Percentiles rank a stretch among this genome's conserved stretches.
These are phyloP conservation scores for Taiozyma sp. DNA, from an alignment of 1,139 yeast genomes.

Conservation along the genomic window DNA sequence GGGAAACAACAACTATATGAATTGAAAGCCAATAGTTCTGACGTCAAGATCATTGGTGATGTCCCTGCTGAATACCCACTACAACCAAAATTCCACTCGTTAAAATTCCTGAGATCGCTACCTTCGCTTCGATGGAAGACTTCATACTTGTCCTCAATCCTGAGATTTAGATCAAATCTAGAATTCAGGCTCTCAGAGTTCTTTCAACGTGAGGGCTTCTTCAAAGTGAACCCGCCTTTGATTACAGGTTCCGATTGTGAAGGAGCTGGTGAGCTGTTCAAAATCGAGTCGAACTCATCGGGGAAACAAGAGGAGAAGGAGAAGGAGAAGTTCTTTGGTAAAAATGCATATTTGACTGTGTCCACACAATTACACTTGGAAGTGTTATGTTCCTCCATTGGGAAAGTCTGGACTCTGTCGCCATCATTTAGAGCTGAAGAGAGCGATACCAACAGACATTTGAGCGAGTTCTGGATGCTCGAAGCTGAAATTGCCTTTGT, in stretches of 20 bases:
- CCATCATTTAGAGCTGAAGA: conserved; percentile 96
- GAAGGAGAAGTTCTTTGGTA: conserved; percentile 56
- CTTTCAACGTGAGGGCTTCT: conserved; percentile 50
- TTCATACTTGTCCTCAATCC: conserved; percentile 53
- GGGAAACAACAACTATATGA: conserved; percentile 49
- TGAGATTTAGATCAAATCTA: conserved; percentile 68
- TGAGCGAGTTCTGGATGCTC: conserved; percentile 97
- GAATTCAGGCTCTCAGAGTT: conserved; percentile 51
- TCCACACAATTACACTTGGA: conserved; percentile 92
- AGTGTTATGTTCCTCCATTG: conserved; percentile 66
- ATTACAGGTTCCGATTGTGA: conserved; percentile 92
- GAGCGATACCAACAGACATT: conserved; percentile 86
- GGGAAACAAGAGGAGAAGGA: conserved; percentile 13
- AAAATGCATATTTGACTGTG: conserved; percentile 71
- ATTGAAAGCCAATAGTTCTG: conserved; percentile 31
- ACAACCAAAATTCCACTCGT: conserved; percentile 71
- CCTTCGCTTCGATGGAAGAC: conserved; percentile 85
- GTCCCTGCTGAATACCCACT: conserved; percentile 70
- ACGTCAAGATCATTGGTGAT: conserved; percentile 43
- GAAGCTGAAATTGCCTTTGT: conserved; percentile 86
- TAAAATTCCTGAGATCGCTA: conserved; percentile 57
- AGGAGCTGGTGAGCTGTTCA: conserved; percentile 93
- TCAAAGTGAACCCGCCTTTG: conserved; percentile 81
- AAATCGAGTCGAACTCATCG: conserved; percentile 35
- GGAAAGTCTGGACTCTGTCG: conserved; percentile 82